Conservation (phyloP, 2,329 filamentous ascomycete species). For the Claviceps sp. region DNA sequence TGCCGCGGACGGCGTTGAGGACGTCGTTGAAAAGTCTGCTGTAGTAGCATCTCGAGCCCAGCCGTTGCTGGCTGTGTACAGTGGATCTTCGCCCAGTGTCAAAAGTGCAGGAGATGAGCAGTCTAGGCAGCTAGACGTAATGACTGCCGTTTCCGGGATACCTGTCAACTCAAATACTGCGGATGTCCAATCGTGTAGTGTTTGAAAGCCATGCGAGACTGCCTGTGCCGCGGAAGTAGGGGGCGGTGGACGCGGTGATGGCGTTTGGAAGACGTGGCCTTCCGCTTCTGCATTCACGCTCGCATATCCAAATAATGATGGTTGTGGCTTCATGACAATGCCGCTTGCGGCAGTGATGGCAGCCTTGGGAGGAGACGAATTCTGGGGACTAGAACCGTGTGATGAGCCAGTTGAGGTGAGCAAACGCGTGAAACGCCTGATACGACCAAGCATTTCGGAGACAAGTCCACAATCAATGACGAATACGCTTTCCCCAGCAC, state of each 20-base stretch:
- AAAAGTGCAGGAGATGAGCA: slow-evolving; percentile 58
- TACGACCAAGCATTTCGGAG: slow-evolving; percentile 33
- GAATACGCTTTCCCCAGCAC: slow-evolving; percentile 64
- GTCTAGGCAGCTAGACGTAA: slow-evolving; percentile 63
- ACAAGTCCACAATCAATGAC: slow-evolving; percentile 61
- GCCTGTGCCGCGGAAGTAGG: slow-evolving; percentile 12
- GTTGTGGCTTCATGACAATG: slow-evolving; percentile 3
- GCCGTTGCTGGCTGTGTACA: slow-evolving; percentile 32
- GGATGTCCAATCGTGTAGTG: slow-evolving; percentile 19
- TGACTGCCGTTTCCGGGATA: slow-evolving; percentile 40
- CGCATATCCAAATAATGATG: slow-evolving; percentile 19
- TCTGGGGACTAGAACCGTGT: slow-evolving; percentile 1
- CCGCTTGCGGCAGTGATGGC: neutral
- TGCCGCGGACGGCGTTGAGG: slow-evolving; percentile 7
- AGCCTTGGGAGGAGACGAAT: neutral
- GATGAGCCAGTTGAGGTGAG: slow-evolving; percentile 10
- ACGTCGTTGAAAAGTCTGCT: slow-evolving; percentile 13
- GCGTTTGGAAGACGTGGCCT: slow-evolving; percentile 8
- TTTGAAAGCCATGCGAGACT: slow-evolving; percentile 3
- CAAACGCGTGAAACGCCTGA: slow-evolving; percentile 32
- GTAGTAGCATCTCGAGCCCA: slow-evolving; percentile 34
- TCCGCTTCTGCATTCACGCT: neutral
- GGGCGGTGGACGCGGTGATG: slow-evolving; percentile 12
- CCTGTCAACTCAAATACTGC: slow-evolving; percentile 36
- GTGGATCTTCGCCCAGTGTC: slow-evolving; percentile 65